Conservation (phyloP, 1,284 basidiomycete species). For the Uromyces viciae-fabae region DNA sequence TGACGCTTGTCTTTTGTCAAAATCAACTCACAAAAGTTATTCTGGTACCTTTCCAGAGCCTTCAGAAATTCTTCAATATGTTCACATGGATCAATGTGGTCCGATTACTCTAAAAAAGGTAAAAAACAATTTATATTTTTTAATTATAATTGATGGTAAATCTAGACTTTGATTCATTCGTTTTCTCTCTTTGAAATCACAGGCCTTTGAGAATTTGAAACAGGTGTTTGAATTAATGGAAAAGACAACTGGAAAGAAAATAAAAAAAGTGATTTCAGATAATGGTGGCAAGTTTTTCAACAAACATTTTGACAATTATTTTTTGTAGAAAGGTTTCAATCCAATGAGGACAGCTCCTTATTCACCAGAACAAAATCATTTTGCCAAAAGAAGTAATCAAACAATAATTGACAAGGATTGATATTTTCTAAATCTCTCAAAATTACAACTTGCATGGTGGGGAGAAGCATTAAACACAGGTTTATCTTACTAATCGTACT, state of each 20-base stretch:
- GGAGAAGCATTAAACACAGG: not conserved
- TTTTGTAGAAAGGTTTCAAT: not conserved
- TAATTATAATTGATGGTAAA: not conserved
- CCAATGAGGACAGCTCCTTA: not conserved
- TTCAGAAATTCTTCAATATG: not conserved
- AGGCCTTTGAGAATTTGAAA: not conserved
- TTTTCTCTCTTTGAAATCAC: not conserved
- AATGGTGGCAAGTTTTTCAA: slow-evolving; percentile 5
- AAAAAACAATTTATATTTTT: not conserved
- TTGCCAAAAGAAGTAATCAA: not conserved
- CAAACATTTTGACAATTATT: not conserved
- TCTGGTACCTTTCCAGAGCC: too few relatives aligned
- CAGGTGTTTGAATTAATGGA: not conserved
- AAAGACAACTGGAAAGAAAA: not conserved
- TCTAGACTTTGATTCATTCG: not conserved
- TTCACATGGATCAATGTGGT: slow-evolving; percentile 21
- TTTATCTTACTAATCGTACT: not conserved
- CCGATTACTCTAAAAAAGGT: not conserved
- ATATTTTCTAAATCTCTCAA: not conserved
- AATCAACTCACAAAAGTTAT: too few relatives aligned
- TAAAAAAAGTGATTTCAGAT: not conserved
- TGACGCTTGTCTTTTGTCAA: too few relatives aligned
- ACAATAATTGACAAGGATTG: not conserved
- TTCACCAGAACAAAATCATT: not conserved
- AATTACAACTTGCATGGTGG: not conserved